Percentiles rank a stretch among this genome's conserved stretches.
Conservation (phyloP, 2,329 filamentous ascomycete species). For the Botryotinia calthae region DNA sequence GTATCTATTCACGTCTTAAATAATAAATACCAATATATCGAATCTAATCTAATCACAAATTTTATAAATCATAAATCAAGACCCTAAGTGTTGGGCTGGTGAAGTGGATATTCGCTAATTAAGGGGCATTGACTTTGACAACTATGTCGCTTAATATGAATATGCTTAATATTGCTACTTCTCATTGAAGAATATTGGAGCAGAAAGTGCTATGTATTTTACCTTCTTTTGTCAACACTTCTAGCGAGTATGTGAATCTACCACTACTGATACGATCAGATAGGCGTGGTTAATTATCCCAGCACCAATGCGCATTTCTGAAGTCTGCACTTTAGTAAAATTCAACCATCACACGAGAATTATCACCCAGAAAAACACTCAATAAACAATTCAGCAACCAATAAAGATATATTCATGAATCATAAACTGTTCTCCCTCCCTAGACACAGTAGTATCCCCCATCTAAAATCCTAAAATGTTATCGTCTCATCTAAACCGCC, state of each 20-base stretch:
- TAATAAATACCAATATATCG: background rate
- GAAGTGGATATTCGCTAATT: background rate
- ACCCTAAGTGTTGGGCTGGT: background rate
- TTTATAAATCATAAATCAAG: background rate
- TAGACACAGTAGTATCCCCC: background rate
- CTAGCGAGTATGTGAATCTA: background rate
- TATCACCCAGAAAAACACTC: background rate
- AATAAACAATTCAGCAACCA: background rate
- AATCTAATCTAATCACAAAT: background rate
- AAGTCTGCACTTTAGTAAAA: background rate
- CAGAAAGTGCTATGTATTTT: background rate
- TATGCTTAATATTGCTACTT: background rate
- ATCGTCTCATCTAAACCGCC: conserved; percentile 29
- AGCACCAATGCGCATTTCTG: background rate
- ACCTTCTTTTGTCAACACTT: background rate
- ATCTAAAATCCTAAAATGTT: background rate
- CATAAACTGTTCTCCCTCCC: background rate
- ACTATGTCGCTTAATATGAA: background rate
- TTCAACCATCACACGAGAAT: background rate
- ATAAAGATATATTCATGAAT: conserved; percentile 5
- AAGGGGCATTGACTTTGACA: background rate
- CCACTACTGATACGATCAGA: background rate
- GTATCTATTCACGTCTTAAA: too few relatives aligned
- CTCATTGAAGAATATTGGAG: background rate
- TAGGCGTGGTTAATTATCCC: background rate